phyloP scores from a whole-genome alignment of 176 grass and related monocot species.

The Saccharum officinarum region DNA sequence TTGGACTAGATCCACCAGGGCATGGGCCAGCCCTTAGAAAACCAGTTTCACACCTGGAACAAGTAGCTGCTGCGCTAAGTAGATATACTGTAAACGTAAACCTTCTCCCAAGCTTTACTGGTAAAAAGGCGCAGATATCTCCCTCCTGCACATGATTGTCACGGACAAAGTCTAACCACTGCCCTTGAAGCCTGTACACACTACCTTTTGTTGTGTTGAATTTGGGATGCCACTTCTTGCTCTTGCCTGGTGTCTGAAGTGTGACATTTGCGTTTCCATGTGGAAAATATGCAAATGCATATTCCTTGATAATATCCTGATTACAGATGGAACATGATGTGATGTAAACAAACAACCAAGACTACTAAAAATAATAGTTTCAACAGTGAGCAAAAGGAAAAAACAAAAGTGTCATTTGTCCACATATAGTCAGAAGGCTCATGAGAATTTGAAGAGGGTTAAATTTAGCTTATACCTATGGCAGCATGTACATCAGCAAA shows the following conservation, averaged over 20 bases:
- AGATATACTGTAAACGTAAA: constrained; percentile 38
- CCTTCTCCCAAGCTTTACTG: neutral
- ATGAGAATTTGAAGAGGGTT: neutral
- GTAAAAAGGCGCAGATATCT: constrained; percentile 44
- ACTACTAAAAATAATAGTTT: neutral
- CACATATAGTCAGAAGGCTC: neutral
- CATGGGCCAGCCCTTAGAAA: neutral
- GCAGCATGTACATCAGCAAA: neutral
- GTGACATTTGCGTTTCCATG: neutral
- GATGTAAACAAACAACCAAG: neutral
- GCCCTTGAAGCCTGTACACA: constrained; percentile 8
- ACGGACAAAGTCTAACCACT: constrained; percentile 46
- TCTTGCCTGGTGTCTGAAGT: neutral
- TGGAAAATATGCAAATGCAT: constrained; percentile 29
- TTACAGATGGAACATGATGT: constrained; percentile 6
- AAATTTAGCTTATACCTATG: neutral
- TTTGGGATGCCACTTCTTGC: constrained; percentile 34
- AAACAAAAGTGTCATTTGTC: neutral
- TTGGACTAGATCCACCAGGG: neutral
- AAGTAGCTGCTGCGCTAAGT: neutral
- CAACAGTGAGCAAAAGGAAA: neutral
- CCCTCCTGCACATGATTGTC: constrained; percentile 41
- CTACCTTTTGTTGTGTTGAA: constrained; percentile 20
- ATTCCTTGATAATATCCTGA: constrained; percentile 32
- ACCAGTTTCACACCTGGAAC: neutral